Evolutionary conservation across 2,329 filamentous ascomycete genomes (phyloP), one percentile per base, ranked within the genome.

Genomic region (Lecanicillium sp.): DNA sequence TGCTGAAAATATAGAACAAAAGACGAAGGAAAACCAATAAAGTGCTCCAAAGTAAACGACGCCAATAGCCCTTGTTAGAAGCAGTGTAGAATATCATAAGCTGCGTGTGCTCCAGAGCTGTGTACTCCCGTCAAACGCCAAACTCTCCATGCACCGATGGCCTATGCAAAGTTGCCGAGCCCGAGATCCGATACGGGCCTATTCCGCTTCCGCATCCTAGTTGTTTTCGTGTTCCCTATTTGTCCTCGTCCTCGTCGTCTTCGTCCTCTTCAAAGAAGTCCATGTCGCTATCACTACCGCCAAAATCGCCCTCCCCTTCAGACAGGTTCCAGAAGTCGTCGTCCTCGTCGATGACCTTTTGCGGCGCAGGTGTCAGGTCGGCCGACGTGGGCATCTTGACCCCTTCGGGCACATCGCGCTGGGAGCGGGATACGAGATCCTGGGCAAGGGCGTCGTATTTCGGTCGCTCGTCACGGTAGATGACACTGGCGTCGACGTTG

Each of bases 401-500:
- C 1, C 78, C 89, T 0, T 72, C 69, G 0, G 93, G 91, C 3
- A 95, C 89, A 60, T 95, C 87, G 54, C 75, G 70, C 68, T 87
- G 87, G 11, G 87, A 90, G 38, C 70, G 71, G 54, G 86, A 81
- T 4, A 93, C 84, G 26, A 89, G 79, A 36, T 81, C 77, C 53
- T 70, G 74, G 2, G 91, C 88, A 57, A 75, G 77, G 36, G 72
- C 67, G 60, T 88, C 82, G 73, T 95, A 98, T 26, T 73, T 66
- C 2, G 73, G 71, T 0, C 81, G 81, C 26, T 84, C 68, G 57
- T 90, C 88, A 51, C 91, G 83, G 60, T 94, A 84, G 72, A 90
- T 79, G 20, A 96, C 85, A 49, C 88, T 82, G 2, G 93, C 91
- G 57, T 97, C 91, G 48, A 97, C 90, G 63, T 97, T 97, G 54